Base-by-base conservation (phyloP, 2,329 filamentous ascomycete genomes). In the Ceratocystis cubensis region DNA sequence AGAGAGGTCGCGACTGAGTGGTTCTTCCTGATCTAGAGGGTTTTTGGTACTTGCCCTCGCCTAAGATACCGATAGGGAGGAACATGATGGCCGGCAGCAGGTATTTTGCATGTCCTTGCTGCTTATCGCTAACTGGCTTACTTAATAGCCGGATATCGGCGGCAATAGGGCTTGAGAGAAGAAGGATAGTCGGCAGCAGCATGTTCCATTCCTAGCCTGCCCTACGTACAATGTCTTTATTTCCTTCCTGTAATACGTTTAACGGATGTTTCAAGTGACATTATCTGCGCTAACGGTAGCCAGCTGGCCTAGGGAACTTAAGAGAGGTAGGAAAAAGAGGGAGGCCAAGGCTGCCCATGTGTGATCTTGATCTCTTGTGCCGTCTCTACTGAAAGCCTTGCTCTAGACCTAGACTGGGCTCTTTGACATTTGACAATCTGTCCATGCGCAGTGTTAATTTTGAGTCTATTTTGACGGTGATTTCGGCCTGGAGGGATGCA, bases 391-490 rank as follows among this genome's bases (percentile, higher is more conserved):
- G 8, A 28, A 10, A 28, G 20, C 8, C 22, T 41, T 53, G 48
- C 48, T 53, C 22, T 28, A 28, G 28, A 28, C 28, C 28, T 28
- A 28, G 48, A 53, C 10, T 15, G 20, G 20, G 10, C 10, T 28
- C 20, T 25, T 53, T 53, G 48, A 53, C 48, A 53, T 25, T 37
- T 59, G 25, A n/a, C 56, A 59, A n/a, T 37, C 8, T 59, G 15
- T 37, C 56, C 28, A 59, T 59, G 56, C 28, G 33, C 25, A n/a
- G 28, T 59, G 56, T 59, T 28, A 59, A 33, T 30, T 59, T 33
- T 59, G 28, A 37, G 56, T 59, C 56, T 20, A 59, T 59, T 59
- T 59, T 59, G 56, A 59, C 56, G 5, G 56, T 41, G 28, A 7
- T 37, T 7, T 20, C 7, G 5, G 56, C n/a, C 15, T 17, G 17